Percentiles rank a stretch among this genome's conserved stretches.
Conservation (phyloP, 2,329 filamentous ascomycete genomes). For the Paecilomyces fulvus region DNA sequence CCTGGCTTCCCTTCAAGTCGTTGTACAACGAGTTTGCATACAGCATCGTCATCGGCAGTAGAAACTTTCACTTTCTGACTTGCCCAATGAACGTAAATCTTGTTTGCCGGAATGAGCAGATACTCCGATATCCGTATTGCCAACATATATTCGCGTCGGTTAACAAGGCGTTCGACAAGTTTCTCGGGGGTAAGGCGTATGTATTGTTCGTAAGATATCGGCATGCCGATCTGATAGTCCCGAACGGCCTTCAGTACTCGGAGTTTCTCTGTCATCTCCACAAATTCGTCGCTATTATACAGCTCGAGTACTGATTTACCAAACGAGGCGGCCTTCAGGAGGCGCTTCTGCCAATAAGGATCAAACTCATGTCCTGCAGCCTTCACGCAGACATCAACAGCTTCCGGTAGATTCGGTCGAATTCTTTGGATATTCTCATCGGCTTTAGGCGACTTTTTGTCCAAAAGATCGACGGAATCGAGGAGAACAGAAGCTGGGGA, state of each 20-base stretch:
- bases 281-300: conserved; percentile 97
- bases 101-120: conserved; percentile 73
- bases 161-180: conserved; percentile 76
- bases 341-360: conserved; percentile 84
- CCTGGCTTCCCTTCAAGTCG: conserved; percentile 80
- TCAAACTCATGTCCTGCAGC: conserved; percentile 90
- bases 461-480: conserved; percentile 83
- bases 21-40: conserved; percentile 78
- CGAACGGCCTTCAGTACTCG: conserved; percentile 87
- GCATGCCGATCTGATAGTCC: conserved; percentile 83
- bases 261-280: conserved; percentile 93
- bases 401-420: conserved; percentile 75
- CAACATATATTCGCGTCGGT: conserved; percentile 82
- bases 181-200: conserved; percentile 81
- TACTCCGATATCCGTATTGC: conserved; percentile 84
- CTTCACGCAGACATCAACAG: conserved; percentile 87
- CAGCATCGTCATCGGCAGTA: conserved; percentile 75
- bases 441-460: conserved; percentile 89
- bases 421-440: conserved; percentile 98
- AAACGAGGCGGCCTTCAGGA: conserved; percentile 94
- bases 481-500: conserved; percentile 86
- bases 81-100: conserved; percentile 95
- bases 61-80: conserved; percentile 85
- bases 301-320: conserved; percentile 95
- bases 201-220: conserved; percentile 89